Conservation (phyloP, 805 yeast species). For the Middelhovenomyces tepae region DNA sequence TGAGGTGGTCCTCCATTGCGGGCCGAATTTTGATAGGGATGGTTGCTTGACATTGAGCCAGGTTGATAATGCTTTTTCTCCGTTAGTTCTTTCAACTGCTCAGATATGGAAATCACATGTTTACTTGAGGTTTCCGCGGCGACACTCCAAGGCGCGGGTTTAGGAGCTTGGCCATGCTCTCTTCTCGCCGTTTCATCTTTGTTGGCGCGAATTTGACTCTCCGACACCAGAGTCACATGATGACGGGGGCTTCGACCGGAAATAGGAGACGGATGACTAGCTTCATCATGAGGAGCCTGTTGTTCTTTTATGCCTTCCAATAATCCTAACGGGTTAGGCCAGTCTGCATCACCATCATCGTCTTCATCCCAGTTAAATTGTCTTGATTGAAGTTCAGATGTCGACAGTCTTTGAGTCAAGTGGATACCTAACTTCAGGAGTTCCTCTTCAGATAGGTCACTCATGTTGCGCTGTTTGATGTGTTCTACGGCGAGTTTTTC, state of each 20-base stretch:
- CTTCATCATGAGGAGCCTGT: neutral
- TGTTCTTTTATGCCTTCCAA: neutral
- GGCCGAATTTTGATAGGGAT: no score
- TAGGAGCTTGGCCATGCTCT: slow-evolving; percentile 3
- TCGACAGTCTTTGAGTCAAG: slow-evolving; percentile 25
- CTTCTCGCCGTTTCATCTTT: no score
- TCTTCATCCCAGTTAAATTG: slow-evolving; percentile 31
- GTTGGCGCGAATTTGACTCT: no score
- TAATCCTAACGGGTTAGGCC: slow-evolving; percentile 13
- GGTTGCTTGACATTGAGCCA: no score
- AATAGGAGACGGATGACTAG: neutral
- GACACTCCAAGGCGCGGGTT: slow-evolving; percentile 3
- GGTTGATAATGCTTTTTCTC: slow-evolving; percentile 13
- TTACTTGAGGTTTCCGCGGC: slow-evolving; percentile 13
- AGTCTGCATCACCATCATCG: slow-evolving; percentile 31
- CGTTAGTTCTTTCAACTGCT: slow-evolving; percentile 17
- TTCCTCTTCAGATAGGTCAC: slow-evolving; percentile 26
- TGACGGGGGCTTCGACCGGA: no score
- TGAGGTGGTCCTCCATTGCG: neutral
- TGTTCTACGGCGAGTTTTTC: slow-evolving; percentile 5
- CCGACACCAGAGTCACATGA: no score
- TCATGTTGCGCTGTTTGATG: slow-evolving; percentile 9
- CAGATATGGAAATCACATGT: slow-evolving; percentile 17
- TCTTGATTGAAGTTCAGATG: slow-evolving; percentile 14
- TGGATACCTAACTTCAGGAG: slow-evolving; percentile 27